These are phyloP conservation scores for Thelephora terrestris DNA, from an alignment of 1,284 basidiomycete genomes.

Conservation along the genomic window DNA sequence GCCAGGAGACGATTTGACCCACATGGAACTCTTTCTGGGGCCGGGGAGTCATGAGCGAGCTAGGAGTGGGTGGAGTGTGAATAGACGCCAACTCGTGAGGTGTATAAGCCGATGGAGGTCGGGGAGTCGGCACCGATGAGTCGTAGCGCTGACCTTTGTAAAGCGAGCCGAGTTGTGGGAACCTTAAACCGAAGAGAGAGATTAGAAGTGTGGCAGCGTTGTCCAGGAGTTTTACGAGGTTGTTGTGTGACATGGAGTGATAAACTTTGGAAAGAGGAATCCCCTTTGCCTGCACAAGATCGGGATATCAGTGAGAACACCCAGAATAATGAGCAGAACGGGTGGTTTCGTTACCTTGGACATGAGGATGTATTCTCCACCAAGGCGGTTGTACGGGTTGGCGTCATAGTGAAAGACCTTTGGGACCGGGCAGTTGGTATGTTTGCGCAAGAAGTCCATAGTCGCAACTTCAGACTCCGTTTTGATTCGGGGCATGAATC, in stretches of 20 bases:
- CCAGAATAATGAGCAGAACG: conserved; percentile 1
- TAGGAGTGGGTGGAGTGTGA: conserved; percentile 10
- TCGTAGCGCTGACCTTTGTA: conserved; percentile 44
- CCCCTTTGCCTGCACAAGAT: conserved; percentile 45
- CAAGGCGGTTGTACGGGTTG: conserved; percentile 72
- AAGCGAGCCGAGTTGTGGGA: conserved; percentile 60
- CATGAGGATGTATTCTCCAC: conserved; percentile 77
- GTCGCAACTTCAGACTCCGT: conserved; percentile 78
- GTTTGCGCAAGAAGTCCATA: conserved; percentile 59
- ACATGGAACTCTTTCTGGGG: conserved; percentile 39
- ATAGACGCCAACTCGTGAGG: conserved; percentile 6
- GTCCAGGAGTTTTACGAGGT: conserved; percentile 50
- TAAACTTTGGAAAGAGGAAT: conserved; percentile 58
- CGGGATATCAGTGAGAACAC: conserved; percentile 10
- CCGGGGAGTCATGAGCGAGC: conserved; percentile 8
- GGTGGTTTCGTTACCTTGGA: conserved; percentile 46
- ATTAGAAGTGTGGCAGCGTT: conserved; percentile 58
- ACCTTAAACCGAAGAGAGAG: conserved; percentile 66
- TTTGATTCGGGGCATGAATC: conserved; percentile 75
- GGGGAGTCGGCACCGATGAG: conserved; percentile 14
- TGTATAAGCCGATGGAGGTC: conserved; percentile 20
- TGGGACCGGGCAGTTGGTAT: conserved; percentile 62
- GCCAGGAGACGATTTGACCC: conserved; percentile 77
- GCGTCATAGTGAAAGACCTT: conserved; percentile 65
- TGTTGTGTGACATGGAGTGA: conserved; percentile 51